Evolutionary conservation across 768 basidiomycete species (phyloP), one percentile per base, ranked within the genome.

Genomic region (Termitomyces sp.): DNA sequence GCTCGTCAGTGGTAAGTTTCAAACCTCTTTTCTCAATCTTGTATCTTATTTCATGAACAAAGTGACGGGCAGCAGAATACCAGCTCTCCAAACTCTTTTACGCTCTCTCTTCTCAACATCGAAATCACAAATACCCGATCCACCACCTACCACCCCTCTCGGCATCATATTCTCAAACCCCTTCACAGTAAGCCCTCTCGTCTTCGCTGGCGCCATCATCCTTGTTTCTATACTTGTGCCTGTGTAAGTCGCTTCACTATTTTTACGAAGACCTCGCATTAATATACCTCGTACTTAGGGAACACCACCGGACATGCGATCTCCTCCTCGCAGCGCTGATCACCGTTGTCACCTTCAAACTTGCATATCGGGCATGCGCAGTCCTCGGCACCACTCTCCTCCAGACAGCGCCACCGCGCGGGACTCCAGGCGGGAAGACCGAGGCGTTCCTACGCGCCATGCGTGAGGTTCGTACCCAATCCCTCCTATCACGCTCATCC

Each of bases 391-490:
- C 3, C 4, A 6, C 29, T 1, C 29, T 29, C 6, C 6, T 29
- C 4, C 3, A 3, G 29, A 29, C 29, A 3, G 29, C 29, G 3
- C 29, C 29, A 6, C 29, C 29, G 6, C 29, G 29, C 29, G 29
- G 83, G 1, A 60, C 78, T 4, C 69, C 79, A 3, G 80, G 80
- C 26, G 84, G 82, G 0, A 82, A 87, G 58, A 94, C 94, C 87
- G 88, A 91, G 64, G 77, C 83, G 4, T 90, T 98, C 64, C 75
- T 90, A 60, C 79, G 88, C n/a, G 87, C 82, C 5, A n/a, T n/a
- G n/a, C n/a, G n/a, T n/a, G n/a, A n/a, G n/a, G n/a, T n/a, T n/a
- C n/a, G n/a, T n/a, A n/a, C n/a, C n/a, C n/a, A n/a, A n/a, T n/a
- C n/a, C n/a, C n/a, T n/a, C n/a, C n/a, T n/a, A n/a, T n/a, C n/a